Conservation (phyloP, 768 basidiomycete genomes). For the Daedaleopsis sinensis region DNA sequence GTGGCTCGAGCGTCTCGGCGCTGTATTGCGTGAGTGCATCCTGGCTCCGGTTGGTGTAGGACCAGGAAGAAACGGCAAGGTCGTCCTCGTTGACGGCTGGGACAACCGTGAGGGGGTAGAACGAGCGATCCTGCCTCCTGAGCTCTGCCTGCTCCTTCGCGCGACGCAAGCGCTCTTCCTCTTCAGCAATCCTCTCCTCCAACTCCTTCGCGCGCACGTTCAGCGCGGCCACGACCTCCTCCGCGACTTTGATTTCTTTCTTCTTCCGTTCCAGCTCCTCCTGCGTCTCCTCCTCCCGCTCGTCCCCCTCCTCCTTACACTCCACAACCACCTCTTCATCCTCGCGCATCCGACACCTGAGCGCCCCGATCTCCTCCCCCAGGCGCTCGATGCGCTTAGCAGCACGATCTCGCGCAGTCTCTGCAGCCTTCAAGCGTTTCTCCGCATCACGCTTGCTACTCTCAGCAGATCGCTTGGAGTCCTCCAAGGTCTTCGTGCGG, state of each 20-base stretch:
- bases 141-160: constrained; percentile 62
- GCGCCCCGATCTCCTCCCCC: constrained; percentile 58
- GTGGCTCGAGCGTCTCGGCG: constrained; percentile 19
- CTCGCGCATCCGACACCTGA: constrained; percentile 56
- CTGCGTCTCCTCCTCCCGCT: constrained; percentile 26
- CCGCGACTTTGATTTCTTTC: constrained; percentile 63
- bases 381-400: constrained; percentile 58
- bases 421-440: constrained; percentile 77
- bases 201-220: constrained; percentile 70
- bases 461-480: constrained; percentile 84
- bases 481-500: constrained; percentile 86
- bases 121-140: constrained; percentile 45
- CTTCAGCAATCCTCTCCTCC: constrained; percentile 68
- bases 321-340: constrained; percentile 52
- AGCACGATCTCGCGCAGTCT: constrained; percentile 64
- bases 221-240: constrained; percentile 66
- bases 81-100: constrained; percentile 26
- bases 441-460: constrained; percentile 81
- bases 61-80: constrained; percentile 22
- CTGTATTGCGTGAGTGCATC: constrained; percentile 22
- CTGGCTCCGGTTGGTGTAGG: constrained; percentile 7
- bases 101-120: constrained; percentile 35
- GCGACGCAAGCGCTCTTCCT: constrained; percentile 60
- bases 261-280: constrained; percentile 50
- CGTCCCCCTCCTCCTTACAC: constrained; percentile 26